phyloP scores from a whole-genome alignment of 2,329 filamentous ascomycete genomes.

The Xylaria sp. region DNA sequence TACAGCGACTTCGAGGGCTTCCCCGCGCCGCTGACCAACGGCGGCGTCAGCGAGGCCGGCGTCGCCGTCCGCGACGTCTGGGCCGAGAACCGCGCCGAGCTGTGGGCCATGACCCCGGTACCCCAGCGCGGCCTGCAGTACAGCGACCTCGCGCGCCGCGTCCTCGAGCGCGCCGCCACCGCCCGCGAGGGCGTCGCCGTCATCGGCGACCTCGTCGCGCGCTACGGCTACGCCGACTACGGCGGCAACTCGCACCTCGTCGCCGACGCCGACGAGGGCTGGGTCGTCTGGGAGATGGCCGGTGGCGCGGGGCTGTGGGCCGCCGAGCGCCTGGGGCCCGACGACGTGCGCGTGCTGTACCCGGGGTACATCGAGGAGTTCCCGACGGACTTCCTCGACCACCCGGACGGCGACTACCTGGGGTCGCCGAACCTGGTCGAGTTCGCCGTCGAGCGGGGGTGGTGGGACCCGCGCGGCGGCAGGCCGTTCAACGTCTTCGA shows the following conservation, averaged over 20 bases:
- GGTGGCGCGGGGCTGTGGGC: conserved; percentile 33
- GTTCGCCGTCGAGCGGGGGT: conserved; percentile 33
- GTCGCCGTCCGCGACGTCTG: conserved; percentile 46
- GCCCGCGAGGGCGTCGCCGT: conserved; percentile 47
- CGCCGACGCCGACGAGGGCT: conserved; percentile 38
- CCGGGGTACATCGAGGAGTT: conserved; percentile 37
- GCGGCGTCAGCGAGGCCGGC: conserved; percentile 46
- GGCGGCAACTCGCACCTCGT: conserved; percentile 48
- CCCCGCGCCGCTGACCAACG: conserved; percentile 46
- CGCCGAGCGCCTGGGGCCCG: conserved; percentile 29
- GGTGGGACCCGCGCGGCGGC: conserved; percentile 29
- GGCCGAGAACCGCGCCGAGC: conserved; percentile 43
- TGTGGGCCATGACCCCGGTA: conserved; percentile 44
- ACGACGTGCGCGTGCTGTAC: conserved; percentile 32
- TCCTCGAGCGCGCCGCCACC: conserved; percentile 44
- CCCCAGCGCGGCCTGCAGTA: conserved; percentile 46
- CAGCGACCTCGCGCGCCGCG: conserved; percentile 43
- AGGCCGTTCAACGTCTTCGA: conserved; percentile 35
- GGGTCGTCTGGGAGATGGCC: conserved; percentile 36
- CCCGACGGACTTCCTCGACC: conserved; percentile 26
- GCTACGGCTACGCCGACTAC: conserved; percentile 46
- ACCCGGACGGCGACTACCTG: conserved; percentile 27
- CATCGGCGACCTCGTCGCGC: conserved; percentile 42
- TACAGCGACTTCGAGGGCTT: conserved; percentile 46
- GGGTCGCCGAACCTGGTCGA: conserved; percentile 33